Base-by-base conservation (phyloP, 768 basidiomycete genomes). In the Gymnopilus dilepis region DNA sequence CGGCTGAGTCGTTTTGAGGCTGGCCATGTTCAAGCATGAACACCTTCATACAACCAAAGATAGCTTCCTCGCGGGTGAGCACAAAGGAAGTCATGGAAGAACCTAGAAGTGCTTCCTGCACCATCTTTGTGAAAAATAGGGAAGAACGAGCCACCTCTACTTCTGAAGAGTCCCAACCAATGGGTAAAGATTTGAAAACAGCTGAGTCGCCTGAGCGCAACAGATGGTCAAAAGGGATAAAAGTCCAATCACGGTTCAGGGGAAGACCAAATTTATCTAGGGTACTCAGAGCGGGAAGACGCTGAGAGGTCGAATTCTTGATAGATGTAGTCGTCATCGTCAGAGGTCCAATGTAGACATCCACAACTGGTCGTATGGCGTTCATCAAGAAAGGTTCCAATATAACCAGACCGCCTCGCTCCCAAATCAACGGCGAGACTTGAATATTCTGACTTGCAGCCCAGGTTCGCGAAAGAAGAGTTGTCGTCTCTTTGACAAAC, bases 21-120 rank as follows among this genome's bases (percentile, higher is more conserved):
- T 92, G 88, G 1, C 85, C 93, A 70, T 97, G 92, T 72, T 99
- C 96, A 28, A 99, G 85, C 95, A 97, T 96, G 75, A 94, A 95
- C 15, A 97, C 86, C 65, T 92, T 93, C 93, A 97, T 96, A 64
- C 94, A 90, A 19, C 82, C 84, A 66, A 95, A 90, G 4, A 91
- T 78, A 1, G 82, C 76, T 63, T 89, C 85, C 54, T 86, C 85
- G 43, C 84, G 78, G 17, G 74, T 78, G 69, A 87, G 71, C 7
- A 78, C 72, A 59, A 84, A 82, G 22, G 67, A 61, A 0, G 57
- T 63, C 34, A 87, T 74, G 1, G 79, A 77, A 67, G 81, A 81
- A 9, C 69, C 70, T 15, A 69, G 63, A 31, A 89, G 67, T 5
- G 84, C 72, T 45, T 84, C 78, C 30, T 83, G 81, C 9, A 79